These are phyloP conservation scores for Pistacia atlantica DNA, from an alignment of 345 rosid genomes.

Conservation along the genomic window DNA sequence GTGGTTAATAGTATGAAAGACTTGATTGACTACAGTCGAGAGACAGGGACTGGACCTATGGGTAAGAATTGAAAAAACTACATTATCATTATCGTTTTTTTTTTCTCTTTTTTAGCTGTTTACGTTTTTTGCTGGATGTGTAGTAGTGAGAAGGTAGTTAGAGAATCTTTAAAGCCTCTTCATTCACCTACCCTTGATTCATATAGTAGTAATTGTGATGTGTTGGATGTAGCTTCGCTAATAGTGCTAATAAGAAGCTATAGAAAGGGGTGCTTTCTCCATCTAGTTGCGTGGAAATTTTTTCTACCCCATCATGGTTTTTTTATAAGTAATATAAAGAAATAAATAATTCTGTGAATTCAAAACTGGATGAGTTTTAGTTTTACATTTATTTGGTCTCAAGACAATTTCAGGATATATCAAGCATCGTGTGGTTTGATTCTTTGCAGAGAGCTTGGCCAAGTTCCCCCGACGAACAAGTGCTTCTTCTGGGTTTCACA, in stretches of 20 bases:
- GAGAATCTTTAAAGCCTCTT: background rate
- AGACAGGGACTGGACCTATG: constrained; percentile 90
- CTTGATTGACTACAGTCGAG: constrained; percentile 96
- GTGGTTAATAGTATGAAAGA: constrained; percentile 99
- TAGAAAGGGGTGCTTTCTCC: background rate
- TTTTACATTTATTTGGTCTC: constrained; percentile 16
- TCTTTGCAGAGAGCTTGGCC: constrained; percentile 82
- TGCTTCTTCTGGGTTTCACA: constrained; percentile 50
- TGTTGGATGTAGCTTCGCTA: too few relatives aligned
- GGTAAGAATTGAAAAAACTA: constrained; percentile 54
- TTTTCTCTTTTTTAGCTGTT: too few relatives aligned
- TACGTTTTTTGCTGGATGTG: background rate
- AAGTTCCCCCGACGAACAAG: constrained; percentile 85
- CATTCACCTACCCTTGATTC: background rate
- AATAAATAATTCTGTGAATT: background rate
- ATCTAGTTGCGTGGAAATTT: background rate
- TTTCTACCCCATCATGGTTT: background rate
- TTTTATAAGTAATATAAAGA: background rate
- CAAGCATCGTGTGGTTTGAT: constrained; percentile 3
- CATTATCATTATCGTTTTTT: background rate
- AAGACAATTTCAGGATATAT: background rate
- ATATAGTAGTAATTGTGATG: too few relatives aligned
- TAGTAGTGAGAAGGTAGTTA: background rate
- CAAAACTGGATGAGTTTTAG: background rate
- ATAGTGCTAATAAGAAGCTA: background rate